phyloP scores from a whole-genome alignment of 75 land plant species.

The Chamaecyparis obtusa region DNA sequence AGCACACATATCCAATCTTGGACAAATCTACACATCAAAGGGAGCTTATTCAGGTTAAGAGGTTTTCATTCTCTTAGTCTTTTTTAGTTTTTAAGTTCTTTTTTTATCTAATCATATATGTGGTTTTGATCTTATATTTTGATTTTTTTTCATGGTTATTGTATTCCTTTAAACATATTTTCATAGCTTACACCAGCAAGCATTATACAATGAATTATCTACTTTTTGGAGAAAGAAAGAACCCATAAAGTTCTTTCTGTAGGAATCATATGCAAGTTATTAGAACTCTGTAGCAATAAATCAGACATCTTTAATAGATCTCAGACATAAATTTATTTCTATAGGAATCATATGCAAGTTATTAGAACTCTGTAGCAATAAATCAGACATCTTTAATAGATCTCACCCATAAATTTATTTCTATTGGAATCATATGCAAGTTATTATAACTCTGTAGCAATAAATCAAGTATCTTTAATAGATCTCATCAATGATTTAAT shows the following conservation, averaged over 20 bases:
- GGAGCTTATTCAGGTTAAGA: too few relatives aligned
- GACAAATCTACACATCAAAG: too few relatives aligned
- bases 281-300: background rate
- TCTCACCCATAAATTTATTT: background rate
- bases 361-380: background rate
- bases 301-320: background rate
- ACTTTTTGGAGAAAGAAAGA: background rate
- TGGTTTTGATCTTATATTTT: too few relatives aligned
- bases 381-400: background rate
- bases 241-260: background rate
- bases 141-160: too few relatives aligned
- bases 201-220: background rate
- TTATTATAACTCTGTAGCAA: background rate
- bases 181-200: too few relatives aligned
- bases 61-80: too few relatives aligned
- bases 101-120: too few relatives aligned
- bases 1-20: too few relatives aligned
- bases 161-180: too few relatives aligned
- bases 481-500: background rate
- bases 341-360: background rate
- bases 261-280: background rate
- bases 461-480: background rate
- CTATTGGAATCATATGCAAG: background rate
- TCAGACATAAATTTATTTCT: background rate
- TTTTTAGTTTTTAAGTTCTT: too few relatives aligned